These are phyloP conservation scores for Vitellaria paradoxa DNA, from an alignment of 179 eudicot genomes.

Conservation along the genomic window DNA sequence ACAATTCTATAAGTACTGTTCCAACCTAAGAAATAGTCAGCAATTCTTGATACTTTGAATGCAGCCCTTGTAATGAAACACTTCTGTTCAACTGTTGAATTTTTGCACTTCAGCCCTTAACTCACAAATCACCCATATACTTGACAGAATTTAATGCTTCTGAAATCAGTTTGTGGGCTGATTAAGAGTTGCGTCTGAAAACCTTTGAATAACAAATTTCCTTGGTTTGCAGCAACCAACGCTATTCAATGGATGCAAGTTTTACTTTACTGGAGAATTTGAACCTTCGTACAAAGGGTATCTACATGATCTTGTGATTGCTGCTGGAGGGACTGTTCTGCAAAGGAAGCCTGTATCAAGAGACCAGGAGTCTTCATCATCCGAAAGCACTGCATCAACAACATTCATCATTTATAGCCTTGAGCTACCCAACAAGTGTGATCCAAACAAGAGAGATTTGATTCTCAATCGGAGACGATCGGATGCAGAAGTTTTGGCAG, in stretches of 20 bases:
- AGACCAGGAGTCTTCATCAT: slow-evolving; percentile 14
- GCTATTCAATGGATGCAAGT: slow-evolving; percentile 60
- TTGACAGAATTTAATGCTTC: too few relatives aligned
- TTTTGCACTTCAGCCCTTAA: too few relatives aligned
- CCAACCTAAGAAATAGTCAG: too few relatives aligned
- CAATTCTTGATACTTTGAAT: too few relatives aligned
- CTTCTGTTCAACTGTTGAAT: too few relatives aligned
- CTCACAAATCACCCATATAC: too few relatives aligned
- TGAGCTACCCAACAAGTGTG: slow-evolving; percentile 60
- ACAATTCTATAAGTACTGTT: too few relatives aligned
- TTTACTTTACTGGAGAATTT: slow-evolving; percentile 74
- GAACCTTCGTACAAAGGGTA: slow-evolving; percentile 65
- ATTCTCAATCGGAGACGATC: slow-evolving; percentile 39
- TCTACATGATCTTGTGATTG: slow-evolving; percentile 71
- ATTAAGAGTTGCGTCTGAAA: not conserved
- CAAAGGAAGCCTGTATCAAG: slow-evolving; percentile 75
- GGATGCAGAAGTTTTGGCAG: slow-evolving; percentile 79
- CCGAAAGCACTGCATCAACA: slow-evolving; percentile 19
- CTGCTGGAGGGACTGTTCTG: slow-evolving; percentile 79
- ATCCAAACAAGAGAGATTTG: slow-evolving; percentile 29
- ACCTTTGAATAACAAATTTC: not conserved
- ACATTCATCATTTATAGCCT: slow-evolving; percentile 61
- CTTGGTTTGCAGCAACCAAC: slow-evolving; percentile 66
- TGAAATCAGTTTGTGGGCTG: too few relatives aligned
- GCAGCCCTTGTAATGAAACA: too few relatives aligned